phyloP scores from a whole-genome alignment of 2,329 filamentous ascomycete genomes.

The Aureobasidium sp. region DNA sequence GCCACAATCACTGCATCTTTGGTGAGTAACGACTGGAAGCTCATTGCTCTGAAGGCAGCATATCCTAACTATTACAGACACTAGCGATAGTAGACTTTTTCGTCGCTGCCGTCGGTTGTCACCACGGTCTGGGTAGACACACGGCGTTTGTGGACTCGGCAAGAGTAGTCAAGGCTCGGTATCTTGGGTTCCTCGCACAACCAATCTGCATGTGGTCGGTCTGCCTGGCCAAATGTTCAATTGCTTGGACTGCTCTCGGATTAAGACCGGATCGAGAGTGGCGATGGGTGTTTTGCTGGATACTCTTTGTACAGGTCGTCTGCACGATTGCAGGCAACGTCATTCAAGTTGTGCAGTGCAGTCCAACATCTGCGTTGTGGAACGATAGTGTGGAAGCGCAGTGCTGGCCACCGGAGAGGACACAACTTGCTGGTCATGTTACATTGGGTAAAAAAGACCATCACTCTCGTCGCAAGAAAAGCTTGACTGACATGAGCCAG shows the following conservation, averaged over 20 bases:
- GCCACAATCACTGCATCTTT: slow-evolving; percentile 6
- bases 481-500: background rate
- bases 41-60: background rate
- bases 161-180: background rate
- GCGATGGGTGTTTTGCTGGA: slow-evolving; percentile 3
- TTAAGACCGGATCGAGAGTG: background rate
- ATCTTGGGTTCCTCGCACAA: background rate
- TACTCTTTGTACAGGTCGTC: background rate
- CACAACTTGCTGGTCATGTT: background rate
- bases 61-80: background rate
- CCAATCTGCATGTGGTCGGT: background rate
- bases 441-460: background rate
- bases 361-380: slow-evolving; percentile 2
- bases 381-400: background rate
- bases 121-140: slow-evolving; percentile 11
- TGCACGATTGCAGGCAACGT: background rate
- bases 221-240: slow-evolving; percentile 1
- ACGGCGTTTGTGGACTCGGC: background rate
- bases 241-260: background rate
- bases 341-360: slow-evolving; percentile 3
- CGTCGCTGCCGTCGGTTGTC: slow-evolving; percentile 1
- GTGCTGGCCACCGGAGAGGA: background rate
- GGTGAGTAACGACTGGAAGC: background rate
- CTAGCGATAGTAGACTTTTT: background rate
- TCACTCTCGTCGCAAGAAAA: background rate